A percentile compares a stretch with the other conserved stretches of the same genome.
phyloP scores from a whole-genome alignment of 768 basidiomycete genomes.

The Naganishia kalamii region DNA sequence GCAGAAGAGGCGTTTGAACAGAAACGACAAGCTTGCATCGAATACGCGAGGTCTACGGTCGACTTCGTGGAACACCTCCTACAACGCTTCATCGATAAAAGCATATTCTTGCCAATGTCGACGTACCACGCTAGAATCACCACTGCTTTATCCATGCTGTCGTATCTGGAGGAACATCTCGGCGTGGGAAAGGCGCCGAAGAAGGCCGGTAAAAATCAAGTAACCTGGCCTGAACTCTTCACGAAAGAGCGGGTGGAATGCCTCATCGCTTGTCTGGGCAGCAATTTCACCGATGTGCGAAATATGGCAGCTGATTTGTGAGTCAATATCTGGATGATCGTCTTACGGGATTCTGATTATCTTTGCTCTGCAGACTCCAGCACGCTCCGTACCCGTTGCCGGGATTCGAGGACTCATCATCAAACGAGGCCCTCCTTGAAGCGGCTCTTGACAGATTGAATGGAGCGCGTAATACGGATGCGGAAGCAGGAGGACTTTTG shows the following conservation, averaged over 20 bases:
- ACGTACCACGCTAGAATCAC: constrained; percentile 20
- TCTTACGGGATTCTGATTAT: background rate
- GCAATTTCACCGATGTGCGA: constrained; percentile 43
- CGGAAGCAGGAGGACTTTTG: constrained; percentile 40
- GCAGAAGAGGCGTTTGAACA: background rate
- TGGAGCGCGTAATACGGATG: constrained; percentile 40
- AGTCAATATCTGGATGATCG: constrained; percentile 18
- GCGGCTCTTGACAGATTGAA: constrained; percentile 32
- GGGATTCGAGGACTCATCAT: constrained; percentile 27
- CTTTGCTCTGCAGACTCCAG: constrained; percentile 26
- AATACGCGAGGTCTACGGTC: background rate
- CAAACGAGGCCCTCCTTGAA: constrained; percentile 24
- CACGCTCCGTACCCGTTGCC: constrained; percentile 33
- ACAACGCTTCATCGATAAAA: constrained; percentile 1
- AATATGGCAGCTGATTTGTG: constrained; percentile 35
- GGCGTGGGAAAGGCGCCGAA: background rate
- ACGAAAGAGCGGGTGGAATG: constrained; percentile 32
- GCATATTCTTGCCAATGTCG: constrained; percentile 14
- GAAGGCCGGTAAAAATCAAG: background rate
- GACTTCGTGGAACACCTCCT: constrained; percentile 4
- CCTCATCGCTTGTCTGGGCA: constrained; percentile 37
- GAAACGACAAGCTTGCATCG: background rate
- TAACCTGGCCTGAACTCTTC: constrained; percentile 21
- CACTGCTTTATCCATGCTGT: constrained; percentile 19
- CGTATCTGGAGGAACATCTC: background rate